Percentiles rank a stretch among this genome's conserved stretches.
Evolutionary conservation across 2,329 filamentous ascomycete species (phyloP).

Genomic region (Penicillium sp.): DNA sequence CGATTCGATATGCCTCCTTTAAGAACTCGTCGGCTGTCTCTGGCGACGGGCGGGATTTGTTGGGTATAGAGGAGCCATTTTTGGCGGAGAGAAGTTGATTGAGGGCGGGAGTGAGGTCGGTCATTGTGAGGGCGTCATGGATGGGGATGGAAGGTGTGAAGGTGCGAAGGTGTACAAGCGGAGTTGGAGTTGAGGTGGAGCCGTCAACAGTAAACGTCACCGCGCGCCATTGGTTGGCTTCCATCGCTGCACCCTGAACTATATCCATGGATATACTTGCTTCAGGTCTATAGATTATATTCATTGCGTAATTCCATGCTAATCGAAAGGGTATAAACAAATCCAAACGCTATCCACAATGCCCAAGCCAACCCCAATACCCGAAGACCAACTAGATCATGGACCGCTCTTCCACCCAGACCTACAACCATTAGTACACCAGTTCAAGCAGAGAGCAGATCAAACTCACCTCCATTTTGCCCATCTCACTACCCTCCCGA

Average conservation of each 20-base stretch:
- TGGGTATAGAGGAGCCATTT: conserved; percentile 35
- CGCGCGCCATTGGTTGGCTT: conserved; percentile 8
- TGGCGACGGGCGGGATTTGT: conserved; percentile 20
- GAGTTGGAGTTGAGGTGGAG: conserved; percentile 8
- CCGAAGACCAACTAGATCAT: conserved; percentile 19
- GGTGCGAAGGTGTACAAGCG: conserved; percentile 10
- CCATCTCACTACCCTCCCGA: conserved; percentile 75
- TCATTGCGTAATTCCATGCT: conserved; percentile 10
- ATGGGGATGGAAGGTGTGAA: conserved; percentile 6
- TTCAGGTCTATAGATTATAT: not conserved
- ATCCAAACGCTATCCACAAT: conserved; percentile 8
- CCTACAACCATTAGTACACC: conserved; percentile 27
- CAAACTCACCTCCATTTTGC: conserved; percentile 85
- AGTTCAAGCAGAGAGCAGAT: not conserved
- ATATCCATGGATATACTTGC: not conserved
- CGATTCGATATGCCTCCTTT: conserved; percentile 91
- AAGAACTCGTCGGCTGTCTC: conserved; percentile 74
- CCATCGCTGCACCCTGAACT: not conserved
- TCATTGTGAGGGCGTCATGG: conserved; percentile 31
- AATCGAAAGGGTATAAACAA: conserved; percentile 19
- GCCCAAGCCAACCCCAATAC: conserved; percentile 8
- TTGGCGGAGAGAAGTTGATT: conserved; percentile 34
- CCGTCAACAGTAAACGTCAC: conserved; percentile 17
- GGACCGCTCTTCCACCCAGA: conserved; percentile 43
- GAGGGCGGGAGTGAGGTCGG: conserved; percentile 41